These are phyloP conservation scores for Acanthamoeba triangularis DNA, from an alignment of 208 protist species.

Conservation along the genomic window DNA sequence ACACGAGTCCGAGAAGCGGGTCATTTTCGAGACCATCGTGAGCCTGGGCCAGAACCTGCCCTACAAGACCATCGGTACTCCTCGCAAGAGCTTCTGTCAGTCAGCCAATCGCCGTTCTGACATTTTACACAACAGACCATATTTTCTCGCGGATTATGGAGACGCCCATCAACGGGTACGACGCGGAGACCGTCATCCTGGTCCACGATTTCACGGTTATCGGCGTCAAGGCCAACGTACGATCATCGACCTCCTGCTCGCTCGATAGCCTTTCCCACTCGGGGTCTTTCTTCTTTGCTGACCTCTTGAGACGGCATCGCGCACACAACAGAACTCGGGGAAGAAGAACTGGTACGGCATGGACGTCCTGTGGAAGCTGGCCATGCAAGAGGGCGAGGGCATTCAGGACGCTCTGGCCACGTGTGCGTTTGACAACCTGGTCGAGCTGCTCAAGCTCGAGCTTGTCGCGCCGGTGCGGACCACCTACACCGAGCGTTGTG, in stretches of 20 bases:
- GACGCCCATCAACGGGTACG: conserved; percentile 52
- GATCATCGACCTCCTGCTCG: neutral
- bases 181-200: conserved; percentile 71
- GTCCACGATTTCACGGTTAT: conserved; percentile 76
- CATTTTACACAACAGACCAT: conserved; percentile 37
- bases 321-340: conserved; percentile 20
- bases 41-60: conserved; percentile 71
- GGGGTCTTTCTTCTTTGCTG: neutral
- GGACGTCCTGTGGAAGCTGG: conserved; percentile 80
- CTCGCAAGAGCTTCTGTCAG: neutral
- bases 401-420: conserved; percentile 46
- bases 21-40: conserved; percentile 77
- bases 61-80: conserved; percentile 51
- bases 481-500: conserved; percentile 74
- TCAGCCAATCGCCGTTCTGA: neutral
- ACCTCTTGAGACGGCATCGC: neutral
- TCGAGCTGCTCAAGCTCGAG: conserved; percentile 74
- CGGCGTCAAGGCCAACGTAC: conserved; percentile 76
- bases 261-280: neutral
- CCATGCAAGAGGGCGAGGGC: conserved; percentile 35
- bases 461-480: conserved; percentile 40
- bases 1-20: conserved; percentile 73
- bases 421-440: conserved; percentile 72
- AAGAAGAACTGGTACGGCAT: conserved; percentile 83
- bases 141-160: conserved; percentile 69